A percentile compares a stretch with the other conserved stretches of the same genome.
Evolutionary conservation across 1,284 basidiomycete genomes (phyloP).

Genomic region (Trichosporon inkin): DNA sequence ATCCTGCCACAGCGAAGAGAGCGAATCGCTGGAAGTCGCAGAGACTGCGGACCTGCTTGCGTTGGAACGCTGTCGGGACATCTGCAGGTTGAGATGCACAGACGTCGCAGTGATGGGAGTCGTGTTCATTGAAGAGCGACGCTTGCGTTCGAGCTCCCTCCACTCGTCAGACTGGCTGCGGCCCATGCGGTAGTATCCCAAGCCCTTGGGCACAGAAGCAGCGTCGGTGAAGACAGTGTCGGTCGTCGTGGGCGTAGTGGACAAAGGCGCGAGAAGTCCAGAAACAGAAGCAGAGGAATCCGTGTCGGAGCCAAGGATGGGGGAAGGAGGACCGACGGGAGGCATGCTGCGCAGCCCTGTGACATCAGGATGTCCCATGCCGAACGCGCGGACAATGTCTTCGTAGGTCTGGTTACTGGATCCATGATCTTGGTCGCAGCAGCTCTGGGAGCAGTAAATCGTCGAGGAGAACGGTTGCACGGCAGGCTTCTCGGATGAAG

Average conservation of each 20-base stretch:
- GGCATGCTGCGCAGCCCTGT: constrained; percentile 8
- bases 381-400: constrained; percentile 33
- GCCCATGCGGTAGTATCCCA: constrained; percentile 40
- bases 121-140: constrained; percentile 32
- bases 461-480: constrained; percentile 27
- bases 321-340: constrained; percentile 38
- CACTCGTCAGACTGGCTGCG: constrained; percentile 41
- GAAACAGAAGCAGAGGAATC: constrained; percentile 32
- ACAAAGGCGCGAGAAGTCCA: constrained; percentile 8
- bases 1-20: constrained; percentile 34
- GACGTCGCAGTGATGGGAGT: constrained; percentile 7
- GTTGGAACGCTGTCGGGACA: constrained; percentile 22
- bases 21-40: constrained; percentile 27
- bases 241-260: constrained; percentile 4
- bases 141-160: constrained; percentile 35
- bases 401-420: constrained; percentile 30
- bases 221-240: constrained; percentile 14
- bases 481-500: constrained; percentile 5
- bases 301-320: constrained; percentile 40
- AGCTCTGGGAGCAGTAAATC: constrained; percentile 43
- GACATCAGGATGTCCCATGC: constrained; percentile 15
- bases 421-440: constrained; percentile 34
- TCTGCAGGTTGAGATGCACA: constrained; percentile 13
- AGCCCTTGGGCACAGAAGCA: constrained; percentile 36
- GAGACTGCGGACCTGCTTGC: constrained; percentile 14